phyloP scores from a whole-genome alignment of 208 protist genomes.

The Wallacemonas sp. region DNA sequence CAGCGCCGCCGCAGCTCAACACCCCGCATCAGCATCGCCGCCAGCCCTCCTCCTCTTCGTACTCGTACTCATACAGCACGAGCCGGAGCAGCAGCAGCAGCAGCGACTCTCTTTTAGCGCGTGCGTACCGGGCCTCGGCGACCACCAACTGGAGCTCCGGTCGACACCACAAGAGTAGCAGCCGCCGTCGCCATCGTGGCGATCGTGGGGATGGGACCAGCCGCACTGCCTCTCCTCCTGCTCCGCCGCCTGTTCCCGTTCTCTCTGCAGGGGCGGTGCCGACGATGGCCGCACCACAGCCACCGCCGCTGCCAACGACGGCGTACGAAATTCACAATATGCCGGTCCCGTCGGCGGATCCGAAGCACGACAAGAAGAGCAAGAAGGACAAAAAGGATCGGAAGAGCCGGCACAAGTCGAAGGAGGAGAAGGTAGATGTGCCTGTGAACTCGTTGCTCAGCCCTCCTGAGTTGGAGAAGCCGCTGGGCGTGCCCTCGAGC shows the following conservation, averaged over 20 bases:
- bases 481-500: neutral
- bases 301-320: neutral
- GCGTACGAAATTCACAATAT: conserved; percentile 2
- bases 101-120: neutral
- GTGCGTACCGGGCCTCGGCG: neutral
- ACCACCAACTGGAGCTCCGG: neutral
- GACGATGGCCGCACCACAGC: neutral
- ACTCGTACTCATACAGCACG: conserved; percentile 17
- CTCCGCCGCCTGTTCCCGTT: neutral
- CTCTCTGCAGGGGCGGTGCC: neutral
- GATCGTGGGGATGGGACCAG: neutral
- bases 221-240: neutral
- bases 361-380: conserved; percentile 1
- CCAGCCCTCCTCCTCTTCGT: conserved; percentile 4
- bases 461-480: neutral
- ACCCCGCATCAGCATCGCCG: neutral
- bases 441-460: neutral
- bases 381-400: conserved; percentile 7
- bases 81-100: conserved; percentile 21
- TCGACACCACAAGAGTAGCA: neutral
- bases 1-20: neutral
- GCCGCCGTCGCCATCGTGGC: neutral
- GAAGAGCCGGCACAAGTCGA: neutral
- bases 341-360: neutral
- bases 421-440: neutral